Percentiles rank a stretch among this genome's conserved stretches.
These are phyloP conservation scores for Xylaria sp. DNA, from an alignment of 495 filamentous ascomycete genomes.

Conservation along the genomic window DNA sequence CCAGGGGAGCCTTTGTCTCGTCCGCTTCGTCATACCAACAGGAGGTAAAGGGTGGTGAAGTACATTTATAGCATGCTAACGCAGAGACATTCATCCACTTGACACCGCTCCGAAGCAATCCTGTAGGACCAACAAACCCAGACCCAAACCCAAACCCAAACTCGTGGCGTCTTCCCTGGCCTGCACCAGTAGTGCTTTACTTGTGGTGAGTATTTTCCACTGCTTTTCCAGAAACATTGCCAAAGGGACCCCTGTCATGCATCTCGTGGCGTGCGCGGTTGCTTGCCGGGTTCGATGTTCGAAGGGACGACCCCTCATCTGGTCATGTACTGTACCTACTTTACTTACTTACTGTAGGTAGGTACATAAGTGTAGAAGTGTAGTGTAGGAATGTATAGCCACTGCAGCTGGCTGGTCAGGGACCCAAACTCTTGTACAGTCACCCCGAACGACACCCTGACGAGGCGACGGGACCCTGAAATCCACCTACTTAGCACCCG, in stretches of 20 bases:
- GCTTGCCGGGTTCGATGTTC: slow-evolving; percentile 7
- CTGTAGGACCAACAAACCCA: not conserved
- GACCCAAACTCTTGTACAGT: not conserved
- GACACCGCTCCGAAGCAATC: not conserved
- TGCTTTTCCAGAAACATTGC: slow-evolving; percentile 13
- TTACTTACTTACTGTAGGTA: not conserved
- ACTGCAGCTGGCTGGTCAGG: not conserved
- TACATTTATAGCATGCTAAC: not conserved
- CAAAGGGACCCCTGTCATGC: slow-evolving; percentile 10
- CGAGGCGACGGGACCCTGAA: slow-evolving; percentile 11
- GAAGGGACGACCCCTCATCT: slow-evolving; percentile 18
- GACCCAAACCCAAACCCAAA: too few species aligned
- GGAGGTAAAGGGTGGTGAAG: too few species aligned
- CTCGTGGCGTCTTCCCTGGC: not conserved
- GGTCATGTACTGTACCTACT: not conserved
- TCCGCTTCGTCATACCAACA: not conserved
- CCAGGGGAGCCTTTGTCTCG: not conserved
- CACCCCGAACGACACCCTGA: not conserved
- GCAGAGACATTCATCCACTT: slow-evolving; percentile 3
- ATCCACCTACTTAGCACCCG: not conserved
- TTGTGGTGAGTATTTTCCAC: not conserved
- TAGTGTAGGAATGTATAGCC: too few species aligned
- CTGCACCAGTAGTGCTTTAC: too few species aligned
- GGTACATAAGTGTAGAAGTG: too few species aligned
- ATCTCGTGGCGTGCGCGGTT: slow-evolving; percentile 3